These are phyloP conservation scores for Metarhizium guizhouense DNA, from an alignment of 2,329 filamentous ascomycete species.

Conservation along the genomic window DNA sequence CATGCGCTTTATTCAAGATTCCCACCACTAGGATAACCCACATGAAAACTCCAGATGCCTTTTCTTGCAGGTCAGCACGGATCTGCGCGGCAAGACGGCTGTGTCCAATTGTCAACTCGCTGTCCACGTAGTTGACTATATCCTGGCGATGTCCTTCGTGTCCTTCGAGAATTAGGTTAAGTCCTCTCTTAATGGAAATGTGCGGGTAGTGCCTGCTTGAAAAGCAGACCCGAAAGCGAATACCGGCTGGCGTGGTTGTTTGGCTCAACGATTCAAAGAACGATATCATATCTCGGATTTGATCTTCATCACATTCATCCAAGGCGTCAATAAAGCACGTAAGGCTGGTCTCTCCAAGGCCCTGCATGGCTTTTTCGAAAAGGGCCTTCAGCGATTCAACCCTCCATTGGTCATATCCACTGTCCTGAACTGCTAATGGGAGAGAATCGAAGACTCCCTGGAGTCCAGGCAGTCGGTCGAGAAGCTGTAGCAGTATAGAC, in stretches of 20 bases:
- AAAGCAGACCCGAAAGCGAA: slow-evolving; percentile 26
- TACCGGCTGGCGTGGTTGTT: slow-evolving; percentile 9
- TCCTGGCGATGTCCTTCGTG: slow-evolving; percentile 16
- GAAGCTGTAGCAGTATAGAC: slow-evolving; percentile 21
- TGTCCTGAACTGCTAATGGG: neutral
- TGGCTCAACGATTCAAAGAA: slow-evolving; percentile 30
- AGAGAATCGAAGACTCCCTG: neutral
- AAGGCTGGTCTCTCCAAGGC: slow-evolving; percentile 7
- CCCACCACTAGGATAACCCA: slow-evolving; percentile 4
- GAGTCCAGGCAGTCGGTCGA: slow-evolving; percentile 7
- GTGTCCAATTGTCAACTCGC: slow-evolving; percentile 19
- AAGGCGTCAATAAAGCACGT: slow-evolving; percentile 27
- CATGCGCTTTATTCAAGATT: slow-evolving; percentile 1
- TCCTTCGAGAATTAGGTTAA: slow-evolving; percentile 15
- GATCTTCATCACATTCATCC: slow-evolving; percentile 34
- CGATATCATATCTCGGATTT: slow-evolving; percentile 31
- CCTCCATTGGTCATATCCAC: neutral
- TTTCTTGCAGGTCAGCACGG: neutral
- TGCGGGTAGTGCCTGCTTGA: slow-evolving; percentile 37
- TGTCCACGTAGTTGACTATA: slow-evolving; percentile 12
- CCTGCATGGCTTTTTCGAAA: slow-evolving; percentile 12
- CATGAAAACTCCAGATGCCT: slow-evolving; percentile 6
- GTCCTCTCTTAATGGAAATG: slow-evolving; percentile 21
- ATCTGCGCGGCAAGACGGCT: slow-evolving; percentile 14
- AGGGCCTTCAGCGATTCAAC: slow-evolving; percentile 4